Evolutionary conservation across 345 rosid species (phyloP), one percentile per base, ranked within the genome.

Genomic region (Xanthoceras sorbifolium): DNA sequence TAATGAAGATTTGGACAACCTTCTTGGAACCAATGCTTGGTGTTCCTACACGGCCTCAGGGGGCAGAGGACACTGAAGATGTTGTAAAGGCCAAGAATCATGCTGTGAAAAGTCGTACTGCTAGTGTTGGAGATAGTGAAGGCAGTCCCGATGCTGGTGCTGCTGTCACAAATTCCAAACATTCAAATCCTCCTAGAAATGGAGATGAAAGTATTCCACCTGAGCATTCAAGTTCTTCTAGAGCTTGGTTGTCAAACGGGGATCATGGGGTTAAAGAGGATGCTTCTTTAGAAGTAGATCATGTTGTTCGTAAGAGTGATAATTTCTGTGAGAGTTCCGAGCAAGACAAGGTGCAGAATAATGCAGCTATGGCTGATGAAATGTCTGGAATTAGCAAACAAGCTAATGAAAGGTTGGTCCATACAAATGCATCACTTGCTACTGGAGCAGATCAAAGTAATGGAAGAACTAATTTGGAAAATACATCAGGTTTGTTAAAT

Each of bases 1-100:
- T 93, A 67, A 89, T 93, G 91, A 93, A 89, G 81, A 85, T 96
- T 60, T 96, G 99, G 98, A 93, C 92, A 68, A 90, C 92, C n/a
- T 92, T 96, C 81, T 78, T 96, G 84, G 99, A 93, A 74, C 99
- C 97, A 55, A 72, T 90, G 73, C 83, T 93, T 40, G 95, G 97
- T 64, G 91, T 90, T 85, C 87, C 97, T 82, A 84, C 88, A 76
- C 92, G 98, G 31, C 91, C 97, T 82, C 92, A 88, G 74, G 95
- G 97, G 79, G 86, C 93, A 26, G 95, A 91, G 87, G 95, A 93
- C 84, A 89, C 82, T 64, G 93, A 92, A 85, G 97, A 90, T 84
- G 92, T 81, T 74, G 87, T 87, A 48, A 91, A 87, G 85, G 84
- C 92, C 64, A 89, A 84, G 66, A 89, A 77, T 78, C 91, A 84